Evolutionary conservation across 768 basidiomycete genomes (phyloP), one percentile per base, ranked within the genome.

Genomic region (Boletus fagicola): DNA sequence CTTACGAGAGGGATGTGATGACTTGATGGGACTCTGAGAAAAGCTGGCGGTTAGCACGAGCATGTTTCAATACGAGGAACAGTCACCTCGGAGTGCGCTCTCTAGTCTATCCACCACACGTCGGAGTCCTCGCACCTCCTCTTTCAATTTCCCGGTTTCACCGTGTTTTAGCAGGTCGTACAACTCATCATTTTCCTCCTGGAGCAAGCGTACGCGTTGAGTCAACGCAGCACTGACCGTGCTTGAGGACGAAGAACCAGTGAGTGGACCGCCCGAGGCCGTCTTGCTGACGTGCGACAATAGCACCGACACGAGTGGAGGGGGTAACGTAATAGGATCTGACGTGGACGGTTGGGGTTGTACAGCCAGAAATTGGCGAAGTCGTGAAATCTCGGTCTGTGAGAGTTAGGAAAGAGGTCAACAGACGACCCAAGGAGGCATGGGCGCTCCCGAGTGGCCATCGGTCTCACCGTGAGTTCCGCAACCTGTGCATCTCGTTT

Each of bases 161-260:
- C 87, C 83, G 26, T 77, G 77, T 69, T 83, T 87, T 54, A 94
- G 73, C 11, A 93, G 74, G 49, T 85, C 82, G 68, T 93, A 94
- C 18, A 94, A 71, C 61, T 94, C 92, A 62, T 94, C 90, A 58
- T 94, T 94, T 71, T 94, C 92, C 54, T 92, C 87, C 68, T 94
- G 92, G 11, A 94, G 75, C 18, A 86, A 71, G 48, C 83, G 83
- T 28, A 83, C 81, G 47, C 89, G 79, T 65, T 92, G 90, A 0
- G 83, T 87, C 56, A 94, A 78, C 0, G 91, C 91, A n/a, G 84
- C 77, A 39, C 82, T 75, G 33, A 89, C 86, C 1, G 87, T 87
- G 60, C 78, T 81, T 12, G 79, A 75, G 49, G 62, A 58, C 26
- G 77, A 77, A 24, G 75, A 71, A 33, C 73, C 60, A 49, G 66